phyloP scores from a whole-genome alignment of 2,329 filamentous ascomycete genomes.

The Cladophialophora exuberans region DNA sequence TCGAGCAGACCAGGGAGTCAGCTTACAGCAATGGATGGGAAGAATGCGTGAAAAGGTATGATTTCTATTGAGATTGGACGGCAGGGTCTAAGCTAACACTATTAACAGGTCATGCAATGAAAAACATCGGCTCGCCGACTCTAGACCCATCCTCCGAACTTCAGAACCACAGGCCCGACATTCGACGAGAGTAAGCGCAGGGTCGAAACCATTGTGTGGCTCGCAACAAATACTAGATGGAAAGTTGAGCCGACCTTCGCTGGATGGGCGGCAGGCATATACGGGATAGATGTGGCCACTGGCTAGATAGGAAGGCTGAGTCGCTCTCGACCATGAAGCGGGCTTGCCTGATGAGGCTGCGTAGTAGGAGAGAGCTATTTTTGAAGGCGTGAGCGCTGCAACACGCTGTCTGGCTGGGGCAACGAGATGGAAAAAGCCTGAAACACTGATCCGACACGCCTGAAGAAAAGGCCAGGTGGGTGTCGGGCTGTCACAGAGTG shows the following conservation, averaged over 20 bases:
- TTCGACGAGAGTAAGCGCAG: background rate
- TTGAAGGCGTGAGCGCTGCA: slow-evolving; percentile 12
- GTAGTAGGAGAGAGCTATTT: slow-evolving; percentile 8
- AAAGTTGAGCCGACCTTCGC: slow-evolving; percentile 10
- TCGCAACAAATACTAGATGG: background rate
- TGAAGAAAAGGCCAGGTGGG: slow-evolving; percentile 5
- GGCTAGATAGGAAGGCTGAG: slow-evolving; percentile 14
- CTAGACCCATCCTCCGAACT: too few relatives aligned
- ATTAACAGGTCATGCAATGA: slow-evolving; percentile 29
- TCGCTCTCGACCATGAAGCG: too few relatives aligned
- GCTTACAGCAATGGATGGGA: slow-evolving; percentile 91
- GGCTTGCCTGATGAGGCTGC: background rate
- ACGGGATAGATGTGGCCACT: slow-evolving; percentile 5
- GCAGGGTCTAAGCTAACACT: slow-evolving; percentile 20
- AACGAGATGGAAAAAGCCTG: slow-evolving; percentile 15
- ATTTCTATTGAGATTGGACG: background rate
- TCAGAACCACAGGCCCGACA: too few relatives aligned
- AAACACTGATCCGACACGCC: slow-evolving; percentile 31
- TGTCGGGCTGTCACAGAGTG: slow-evolving; percentile 15
- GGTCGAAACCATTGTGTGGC: background rate
- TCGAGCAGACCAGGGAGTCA: slow-evolving; percentile 89
- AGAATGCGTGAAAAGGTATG: slow-evolving; percentile 89
- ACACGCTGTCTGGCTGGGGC: slow-evolving; percentile 2
- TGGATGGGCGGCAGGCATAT: slow-evolving; percentile 1
- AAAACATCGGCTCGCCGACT: background rate